A percentile compares a stretch with the other conserved stretches of the same genome.
These are phyloP conservation scores for Microthlaspi erraticum DNA, from an alignment of 345 rosid species.

Conservation along the genomic window DNA sequence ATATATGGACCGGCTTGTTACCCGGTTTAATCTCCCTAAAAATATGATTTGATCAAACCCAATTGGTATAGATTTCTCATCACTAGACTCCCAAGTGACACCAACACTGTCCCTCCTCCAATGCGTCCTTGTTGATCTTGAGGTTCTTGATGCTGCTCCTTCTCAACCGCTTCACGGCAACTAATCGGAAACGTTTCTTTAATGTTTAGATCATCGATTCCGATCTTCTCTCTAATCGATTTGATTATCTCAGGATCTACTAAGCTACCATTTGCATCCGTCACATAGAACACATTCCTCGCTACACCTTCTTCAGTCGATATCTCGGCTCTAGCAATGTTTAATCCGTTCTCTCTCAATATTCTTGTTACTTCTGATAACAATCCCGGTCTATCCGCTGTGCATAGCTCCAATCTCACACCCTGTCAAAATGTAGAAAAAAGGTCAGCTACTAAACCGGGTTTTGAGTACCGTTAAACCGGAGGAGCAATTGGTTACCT, in stretches of 20 bases:
- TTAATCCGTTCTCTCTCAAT: constrained; percentile 85
- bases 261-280: constrained; percentile 69
- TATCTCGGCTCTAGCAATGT: constrained; percentile 86
- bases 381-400: constrained; percentile 65
- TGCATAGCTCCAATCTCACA: constrained; percentile 75
- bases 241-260: constrained; percentile 68
- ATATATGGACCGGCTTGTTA: constrained; percentile 5
- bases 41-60: constrained; percentile 82
- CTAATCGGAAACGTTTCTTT: constrained; percentile 64
- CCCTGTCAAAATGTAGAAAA: constrained; percentile 52
- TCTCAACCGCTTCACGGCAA: constrained; percentile 51
- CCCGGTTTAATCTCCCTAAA: constrained; percentile 44
- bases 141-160: constrained; percentile 52
- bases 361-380: constrained; percentile 83
- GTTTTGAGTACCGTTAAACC: not conserved
- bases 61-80: constrained; percentile 85
- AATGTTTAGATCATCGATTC: constrained; percentile 58
- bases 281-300: constrained; percentile 71
- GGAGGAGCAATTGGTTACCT: constrained; percentile 49
- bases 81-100: constrained; percentile 85
- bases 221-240: constrained; percentile 72
- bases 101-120: constrained; percentile 68
- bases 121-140: constrained; percentile 14
- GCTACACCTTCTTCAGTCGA: constrained; percentile 66
- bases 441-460: not conserved